Evolutionary conservation across 352 stramenopile species (phyloP).

Genomic region (Pythium aphanidermatum): DNA sequence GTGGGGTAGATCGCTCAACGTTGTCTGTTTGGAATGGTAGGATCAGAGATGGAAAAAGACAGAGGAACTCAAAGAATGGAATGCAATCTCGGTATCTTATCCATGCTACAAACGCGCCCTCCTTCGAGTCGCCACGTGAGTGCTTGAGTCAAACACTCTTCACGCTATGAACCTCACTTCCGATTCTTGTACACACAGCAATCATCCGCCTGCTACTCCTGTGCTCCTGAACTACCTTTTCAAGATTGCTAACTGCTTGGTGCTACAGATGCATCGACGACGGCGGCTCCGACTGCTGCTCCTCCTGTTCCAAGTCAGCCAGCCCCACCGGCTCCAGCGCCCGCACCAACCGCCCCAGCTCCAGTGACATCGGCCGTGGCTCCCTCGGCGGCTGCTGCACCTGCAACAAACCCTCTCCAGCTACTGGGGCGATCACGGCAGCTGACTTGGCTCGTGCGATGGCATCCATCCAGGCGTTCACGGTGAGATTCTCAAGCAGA

Average conservation of each 20-base stretch:
- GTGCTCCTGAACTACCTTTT: no score
- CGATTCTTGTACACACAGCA: neutral
- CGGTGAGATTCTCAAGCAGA: conserved; percentile 36
- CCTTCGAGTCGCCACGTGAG: neutral
- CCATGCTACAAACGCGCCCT: no score
- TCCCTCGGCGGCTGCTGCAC: conserved; percentile 1
- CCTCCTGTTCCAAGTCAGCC: neutral
- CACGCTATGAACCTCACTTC: no score
- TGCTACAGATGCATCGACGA: no score
- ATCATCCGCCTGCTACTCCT: neutral
- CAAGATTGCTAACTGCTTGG: no score
- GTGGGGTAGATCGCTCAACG: conserved; percentile 16
- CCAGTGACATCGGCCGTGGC: conserved; percentile 5
- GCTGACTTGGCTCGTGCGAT: conserved; percentile 86
- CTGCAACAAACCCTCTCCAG: conserved; percentile 4
- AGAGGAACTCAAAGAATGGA: conserved; percentile 4
- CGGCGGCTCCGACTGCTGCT: no score
- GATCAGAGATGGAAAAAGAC: conserved; percentile 7
- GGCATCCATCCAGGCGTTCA: conserved; percentile 62
- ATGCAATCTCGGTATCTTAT: conserved; percentile 20
- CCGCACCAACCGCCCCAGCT: conserved; percentile 6
- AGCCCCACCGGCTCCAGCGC: neutral
- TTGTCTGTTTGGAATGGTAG: conserved; percentile 21
- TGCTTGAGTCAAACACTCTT: no score
- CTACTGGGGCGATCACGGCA: conserved; percentile 42